Base-by-base conservation (phyloP, 83 land plant genomes). In the Picea mariana region DNA sequence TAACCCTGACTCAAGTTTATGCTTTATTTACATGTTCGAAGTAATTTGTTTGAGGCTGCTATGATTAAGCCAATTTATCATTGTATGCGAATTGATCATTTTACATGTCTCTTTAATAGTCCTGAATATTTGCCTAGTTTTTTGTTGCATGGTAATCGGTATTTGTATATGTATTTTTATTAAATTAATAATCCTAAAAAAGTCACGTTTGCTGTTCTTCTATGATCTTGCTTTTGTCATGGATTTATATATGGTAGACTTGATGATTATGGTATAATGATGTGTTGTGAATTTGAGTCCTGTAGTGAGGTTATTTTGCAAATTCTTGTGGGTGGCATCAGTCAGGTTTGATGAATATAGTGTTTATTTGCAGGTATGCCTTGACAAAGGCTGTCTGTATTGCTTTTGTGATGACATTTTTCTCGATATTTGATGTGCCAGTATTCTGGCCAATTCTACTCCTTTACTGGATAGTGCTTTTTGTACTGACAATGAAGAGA, bases 361-460 rank as follows among this genome's bases (percentile, higher is more conserved):
- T 72, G 24, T 72, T 72, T 72, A 55, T 18, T 60, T 73, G 79
- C 92, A 89, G 92, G 92, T 91, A 89, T 81, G 84, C 92, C 11
- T 60, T 91, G 34, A 31, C 34, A 31, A 31, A 31, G 34, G 34
- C 1, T 31, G 34, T 31, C 1, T 31, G 34, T 31, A 31, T 31
- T 31, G 34, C 34, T 31, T 31, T 31, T 31, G 34, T 31, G 34
- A 31, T 31, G 34, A 31, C 96, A 67, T 93, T 93, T 84, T 90
- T 93, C 84, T 80, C 88, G 52, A 86, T 84, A 49, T 91, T 93
- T 81, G 96, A 93, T 84, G 91, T 93, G 42, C 96, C 96, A 60
- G 96, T 93, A 8, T 93, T 93, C 78, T 93, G 96, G 96, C 96
- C 96, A 4, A 93, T 91, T 61, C 86, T 93, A 5, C 83, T 93